Conservation (phyloP, 208 protist species). For the Trypanosoma caninum region DNA sequence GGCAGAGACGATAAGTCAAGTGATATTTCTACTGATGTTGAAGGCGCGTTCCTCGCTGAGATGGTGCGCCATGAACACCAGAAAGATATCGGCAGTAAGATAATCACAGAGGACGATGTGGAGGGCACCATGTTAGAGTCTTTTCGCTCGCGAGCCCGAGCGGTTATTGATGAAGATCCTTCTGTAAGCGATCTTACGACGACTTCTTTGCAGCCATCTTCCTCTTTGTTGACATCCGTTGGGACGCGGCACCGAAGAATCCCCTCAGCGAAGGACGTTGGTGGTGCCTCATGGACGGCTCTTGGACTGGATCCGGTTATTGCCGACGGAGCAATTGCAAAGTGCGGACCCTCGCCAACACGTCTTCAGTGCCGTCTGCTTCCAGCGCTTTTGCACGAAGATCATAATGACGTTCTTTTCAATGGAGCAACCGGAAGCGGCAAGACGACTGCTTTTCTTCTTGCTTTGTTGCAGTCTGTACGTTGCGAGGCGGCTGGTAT, state of each 20-base stretch:
- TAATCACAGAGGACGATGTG: slow-evolving; percentile 47
- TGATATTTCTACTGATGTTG: background rate
- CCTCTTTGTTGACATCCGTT: slow-evolving; percentile 1
- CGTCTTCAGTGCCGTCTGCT: slow-evolving; percentile 70
- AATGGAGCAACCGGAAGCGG: slow-evolving; percentile 79
- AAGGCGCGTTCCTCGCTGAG: slow-evolving; percentile 12
- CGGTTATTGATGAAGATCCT: slow-evolving; percentile 45
- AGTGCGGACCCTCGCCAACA: slow-evolving; percentile 48
- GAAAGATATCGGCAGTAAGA: slow-evolving; percentile 45
- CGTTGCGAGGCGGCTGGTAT: slow-evolving; percentile 56
- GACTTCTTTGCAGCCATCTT: background rate
- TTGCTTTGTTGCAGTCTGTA: slow-evolving; percentile 69
- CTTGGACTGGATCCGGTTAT: slow-evolving; percentile 57
- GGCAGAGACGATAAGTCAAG: background rate
- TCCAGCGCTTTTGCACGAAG: slow-evolving; percentile 68
- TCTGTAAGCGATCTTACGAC: slow-evolving; percentile 24
- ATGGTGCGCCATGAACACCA: slow-evolving; percentile 18
- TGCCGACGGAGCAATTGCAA: slow-evolving; percentile 27
- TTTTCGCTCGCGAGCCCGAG: slow-evolving; percentile 30
- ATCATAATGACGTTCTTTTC: slow-evolving; percentile 84
- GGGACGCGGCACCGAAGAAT: background rate
- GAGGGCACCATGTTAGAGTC: slow-evolving; percentile 57
- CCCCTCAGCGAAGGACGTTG: slow-evolving; percentile 34
- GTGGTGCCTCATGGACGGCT: slow-evolving; percentile 40
- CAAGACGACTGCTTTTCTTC: slow-evolving; percentile 71